Evolutionary conservation across 495 filamentous ascomycete species (phyloP).

Genomic region (Aspergillus diversus): DNA sequence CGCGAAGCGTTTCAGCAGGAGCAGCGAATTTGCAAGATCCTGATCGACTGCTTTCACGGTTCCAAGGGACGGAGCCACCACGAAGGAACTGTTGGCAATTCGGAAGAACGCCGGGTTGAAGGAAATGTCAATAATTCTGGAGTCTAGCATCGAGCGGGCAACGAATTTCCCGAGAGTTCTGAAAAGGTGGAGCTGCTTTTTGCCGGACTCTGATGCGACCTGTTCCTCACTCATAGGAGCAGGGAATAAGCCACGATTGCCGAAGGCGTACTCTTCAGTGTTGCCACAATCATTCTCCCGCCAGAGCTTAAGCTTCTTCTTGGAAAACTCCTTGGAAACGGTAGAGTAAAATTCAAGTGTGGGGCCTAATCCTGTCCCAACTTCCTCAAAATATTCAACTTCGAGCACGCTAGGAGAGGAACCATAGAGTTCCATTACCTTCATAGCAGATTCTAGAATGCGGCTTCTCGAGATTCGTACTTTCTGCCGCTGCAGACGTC

Average conservation of each 20-base stretch:
- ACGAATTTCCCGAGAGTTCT: constrained; percentile 97
- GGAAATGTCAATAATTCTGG: constrained; percentile 94
- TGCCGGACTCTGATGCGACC: constrained; percentile 71
- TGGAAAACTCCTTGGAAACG: constrained; percentile 95
- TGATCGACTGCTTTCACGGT: constrained; percentile 89
- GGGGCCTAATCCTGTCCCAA: constrained; percentile 93
- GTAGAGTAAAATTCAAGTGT: constrained; percentile 99
- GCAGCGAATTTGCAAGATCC: constrained; percentile 81
- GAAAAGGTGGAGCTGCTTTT: constrained; percentile 83
- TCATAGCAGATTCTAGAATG: constrained; percentile 94
- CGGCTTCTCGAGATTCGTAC: constrained; percentile 91
- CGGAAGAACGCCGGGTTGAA: constrained; percentile 99
- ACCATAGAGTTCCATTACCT: constrained; percentile 99
- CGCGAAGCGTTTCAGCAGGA: constrained; percentile 86
- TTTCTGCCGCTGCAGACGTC: constrained; percentile 92
- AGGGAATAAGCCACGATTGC: constrained; percentile 85
- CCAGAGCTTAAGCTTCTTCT: constrained; percentile 96
- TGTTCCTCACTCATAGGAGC: constrained; percentile 86
- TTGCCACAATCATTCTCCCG: constrained; percentile 82
- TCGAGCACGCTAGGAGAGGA: constrained; percentile 93
- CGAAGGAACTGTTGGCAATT: constrained; percentile 73
- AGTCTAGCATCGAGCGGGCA: constrained; percentile 97
- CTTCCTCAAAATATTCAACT: constrained; percentile 99
- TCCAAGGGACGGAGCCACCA: constrained; percentile 85
- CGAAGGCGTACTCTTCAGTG: constrained; percentile 84